phyloP scores from a whole-genome alignment of 768 basidiomycete genomes.

The Suillus tomentosus region DNA sequence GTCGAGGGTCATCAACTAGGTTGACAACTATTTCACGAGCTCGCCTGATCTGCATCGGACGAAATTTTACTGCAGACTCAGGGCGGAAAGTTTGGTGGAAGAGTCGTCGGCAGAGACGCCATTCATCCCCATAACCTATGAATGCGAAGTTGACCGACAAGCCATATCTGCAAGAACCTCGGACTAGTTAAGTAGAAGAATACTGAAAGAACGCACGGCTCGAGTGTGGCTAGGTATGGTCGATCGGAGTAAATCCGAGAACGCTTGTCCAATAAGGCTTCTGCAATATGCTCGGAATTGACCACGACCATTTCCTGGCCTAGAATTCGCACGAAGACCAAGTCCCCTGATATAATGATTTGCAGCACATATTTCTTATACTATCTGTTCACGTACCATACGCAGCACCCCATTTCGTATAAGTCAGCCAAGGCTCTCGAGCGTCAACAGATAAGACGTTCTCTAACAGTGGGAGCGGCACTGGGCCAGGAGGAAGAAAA shows the following conservation, averaged over 20 bases:
- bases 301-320: slow-evolving; percentile 8
- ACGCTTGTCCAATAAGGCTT: slow-evolving; percentile 13
- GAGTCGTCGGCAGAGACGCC: slow-evolving; percentile 34
- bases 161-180: slow-evolving; percentile 5
- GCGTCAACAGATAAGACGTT: too few relatives aligned
- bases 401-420: too few relatives aligned
- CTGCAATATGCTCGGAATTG: slow-evolving; percentile 7
- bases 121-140: slow-evolving; percentile 8
- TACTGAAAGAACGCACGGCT: slow-evolving; percentile 2
- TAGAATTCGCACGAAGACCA: slow-evolving; percentile 6
- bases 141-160: slow-evolving; percentile 5
- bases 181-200: not conserved
- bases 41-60: slow-evolving; percentile 27
- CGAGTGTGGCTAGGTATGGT: slow-evolving; percentile 9
- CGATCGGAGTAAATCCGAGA: slow-evolving; percentile 14
- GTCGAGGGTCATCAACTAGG: slow-evolving; percentile 29
- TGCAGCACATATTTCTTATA: not conserved
- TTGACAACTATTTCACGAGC: slow-evolving; percentile 28
- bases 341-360: slow-evolving; percentile 1
- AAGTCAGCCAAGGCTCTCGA: too few relatives aligned
- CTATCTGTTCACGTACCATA: slow-evolving; percentile 18
- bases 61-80: slow-evolving; percentile 26
- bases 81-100: slow-evolving; percentile 42
- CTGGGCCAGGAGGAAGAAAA: too few relatives aligned
- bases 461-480: too few relatives aligned